Percentiles rank a stretch among this genome's conserved stretches.
Conservation (phyloP, 2,329 filamentous ascomycete genomes). For the Apiospora saccharicola region DNA sequence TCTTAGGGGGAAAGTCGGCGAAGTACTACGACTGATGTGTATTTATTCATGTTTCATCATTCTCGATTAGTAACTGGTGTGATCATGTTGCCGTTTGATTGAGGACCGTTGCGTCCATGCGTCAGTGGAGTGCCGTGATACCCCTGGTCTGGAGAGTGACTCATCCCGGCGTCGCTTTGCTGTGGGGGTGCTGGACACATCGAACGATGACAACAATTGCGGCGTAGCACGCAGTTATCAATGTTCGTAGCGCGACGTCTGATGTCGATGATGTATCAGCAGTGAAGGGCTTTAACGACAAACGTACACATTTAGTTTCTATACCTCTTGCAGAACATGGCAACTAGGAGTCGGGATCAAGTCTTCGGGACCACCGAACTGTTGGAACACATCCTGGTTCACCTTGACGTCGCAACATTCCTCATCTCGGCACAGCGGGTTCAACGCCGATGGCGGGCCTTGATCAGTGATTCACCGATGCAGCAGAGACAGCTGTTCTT, state of each 20-base stretch:
- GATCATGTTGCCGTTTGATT: neutral
- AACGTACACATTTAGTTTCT: too few relatives aligned
- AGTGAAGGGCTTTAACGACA: too few relatives aligned
- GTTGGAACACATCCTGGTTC: constrained; percentile 26
- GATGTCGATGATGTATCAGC: too few relatives aligned
- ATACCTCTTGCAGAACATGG: neutral
- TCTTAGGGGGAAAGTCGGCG: constrained; percentile 42
- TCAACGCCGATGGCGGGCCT: constrained; percentile 22
- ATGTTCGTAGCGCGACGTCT: too few relatives aligned
- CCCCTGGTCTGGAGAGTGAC: neutral
- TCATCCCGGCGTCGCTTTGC: neutral
- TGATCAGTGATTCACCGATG: constrained; percentile 5
- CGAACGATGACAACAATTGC: neutral
- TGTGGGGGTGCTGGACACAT: neutral
- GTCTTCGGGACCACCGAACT: constrained; percentile 26
- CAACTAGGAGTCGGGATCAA: neutral
- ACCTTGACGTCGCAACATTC: constrained; percentile 24
- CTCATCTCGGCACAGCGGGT: constrained; percentile 26
- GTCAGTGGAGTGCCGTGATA: neutral
- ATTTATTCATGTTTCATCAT: neutral
- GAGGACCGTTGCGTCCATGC: neutral
- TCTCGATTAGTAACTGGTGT: neutral
- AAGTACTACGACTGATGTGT: constrained; percentile 44
- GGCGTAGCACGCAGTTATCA: too few relatives aligned
- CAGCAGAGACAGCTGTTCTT: constrained; percentile 28